phyloP scores from a whole-genome alignment of 768 basidiomycete species.

The Lactarius evosmus region DNA sequence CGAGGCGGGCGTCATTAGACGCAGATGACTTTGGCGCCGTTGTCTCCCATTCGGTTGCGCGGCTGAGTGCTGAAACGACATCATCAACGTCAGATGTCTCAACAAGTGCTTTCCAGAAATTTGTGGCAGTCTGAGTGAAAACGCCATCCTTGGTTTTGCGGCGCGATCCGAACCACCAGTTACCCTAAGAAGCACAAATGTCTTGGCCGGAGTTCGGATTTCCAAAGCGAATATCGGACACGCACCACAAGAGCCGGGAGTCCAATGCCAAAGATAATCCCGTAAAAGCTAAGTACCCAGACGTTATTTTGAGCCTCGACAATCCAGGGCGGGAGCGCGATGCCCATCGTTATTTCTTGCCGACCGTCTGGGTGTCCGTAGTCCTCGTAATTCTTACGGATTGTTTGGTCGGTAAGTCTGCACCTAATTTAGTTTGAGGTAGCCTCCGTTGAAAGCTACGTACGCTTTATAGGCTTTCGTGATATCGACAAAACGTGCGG shows the following conservation, averaged over 20 bases:
- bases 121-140: slow-evolving; percentile 72
- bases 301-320: slow-evolving; percentile 88
- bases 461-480: slow-evolving; percentile 98
- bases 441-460: slow-evolving; percentile 32
- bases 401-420: slow-evolving; percentile 88
- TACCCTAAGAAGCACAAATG: slow-evolving; percentile 47
- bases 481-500: slow-evolving; percentile 82
- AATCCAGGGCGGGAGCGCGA: slow-evolving; percentile 92
- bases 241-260: slow-evolving; percentile 76
- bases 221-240: slow-evolving; percentile 34
- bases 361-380: slow-evolving; percentile 96
- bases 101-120: slow-evolving; percentile 82
- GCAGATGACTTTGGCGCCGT: slow-evolving; percentile 32
- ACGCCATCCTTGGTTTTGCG: slow-evolving; percentile 91
- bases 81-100: slow-evolving; percentile 76
- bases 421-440: neutral
- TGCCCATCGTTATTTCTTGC: slow-evolving; percentile 92
- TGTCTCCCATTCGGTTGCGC: slow-evolving; percentile 60
- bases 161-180: slow-evolving; percentile 96
- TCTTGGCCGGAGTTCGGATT: neutral
- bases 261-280: slow-evolving; percentile 78
- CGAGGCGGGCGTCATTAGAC: slow-evolving; percentile 38
- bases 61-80: slow-evolving; percentile 66
- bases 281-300: slow-evolving; percentile 88
- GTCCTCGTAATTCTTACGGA: slow-evolving; percentile 82